Evolutionary conservation across 75 land plant species (phyloP).

Genomic region (Pinus albicaulis): DNA sequence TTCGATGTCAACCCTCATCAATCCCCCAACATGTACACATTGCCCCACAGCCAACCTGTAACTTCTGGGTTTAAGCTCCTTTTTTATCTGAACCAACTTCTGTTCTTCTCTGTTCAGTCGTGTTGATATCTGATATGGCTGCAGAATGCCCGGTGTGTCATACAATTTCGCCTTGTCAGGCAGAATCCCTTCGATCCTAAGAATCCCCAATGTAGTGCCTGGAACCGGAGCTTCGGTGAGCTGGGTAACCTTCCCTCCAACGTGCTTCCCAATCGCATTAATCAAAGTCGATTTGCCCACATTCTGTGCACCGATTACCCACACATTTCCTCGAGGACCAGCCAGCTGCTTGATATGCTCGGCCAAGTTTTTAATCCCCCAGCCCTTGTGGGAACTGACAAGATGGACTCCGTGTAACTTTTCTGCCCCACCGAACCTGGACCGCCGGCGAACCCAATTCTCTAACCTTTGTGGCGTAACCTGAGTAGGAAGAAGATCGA

Average conservation of each 20-base stretch:
- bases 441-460: slow-evolving; percentile 74
- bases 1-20: slow-evolving; percentile 73
- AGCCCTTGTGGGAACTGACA: slow-evolving; percentile 73
- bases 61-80: slow-evolving; percentile 86
- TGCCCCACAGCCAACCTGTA: slow-evolving; percentile 86
- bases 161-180: slow-evolving; percentile 68
- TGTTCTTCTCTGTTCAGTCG: slow-evolving; percentile 84
- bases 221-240: slow-evolving; percentile 95
- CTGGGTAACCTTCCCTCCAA: slow-evolving; percentile 38
- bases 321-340: slow-evolving; percentile 80
- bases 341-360: slow-evolving; percentile 63
- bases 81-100: slow-evolving; percentile 71
- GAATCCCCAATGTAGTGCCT: slow-evolving; percentile 89
- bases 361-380: slow-evolving; percentile 76
- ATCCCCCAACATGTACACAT: slow-evolving; percentile 85
- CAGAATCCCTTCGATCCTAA: slow-evolving; percentile 73
- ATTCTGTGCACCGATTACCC: slow-evolving; percentile 96
- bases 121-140: slow-evolving; percentile 82
- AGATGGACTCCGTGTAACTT: slow-evolving; percentile 71
- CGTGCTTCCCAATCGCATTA: slow-evolving; percentile 70
- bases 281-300: slow-evolving; percentile 96
- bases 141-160: slow-evolving; percentile 91
- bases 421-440: slow-evolving; percentile 61
- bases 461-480: slow-evolving; percentile 68
- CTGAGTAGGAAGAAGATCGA: slow-evolving; percentile 75